Conservation (phyloP, 2,329 filamentous ascomycete species). For the Pyrenochaeta sp. region DNA sequence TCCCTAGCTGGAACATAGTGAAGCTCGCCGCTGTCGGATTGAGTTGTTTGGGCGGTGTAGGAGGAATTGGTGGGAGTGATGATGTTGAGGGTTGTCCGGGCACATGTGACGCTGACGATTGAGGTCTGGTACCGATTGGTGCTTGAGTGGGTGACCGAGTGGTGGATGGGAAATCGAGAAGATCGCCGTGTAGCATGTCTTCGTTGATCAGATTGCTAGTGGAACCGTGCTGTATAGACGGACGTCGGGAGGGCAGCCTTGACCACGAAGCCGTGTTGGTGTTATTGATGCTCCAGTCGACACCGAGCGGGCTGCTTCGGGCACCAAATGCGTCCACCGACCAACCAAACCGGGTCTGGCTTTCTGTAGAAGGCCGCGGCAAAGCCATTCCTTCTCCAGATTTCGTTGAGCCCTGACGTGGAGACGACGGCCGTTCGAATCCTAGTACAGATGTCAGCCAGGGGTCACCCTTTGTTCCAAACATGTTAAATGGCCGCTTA, state of each 20-base stretch:
- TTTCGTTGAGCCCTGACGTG: slow-evolving; percentile 73
- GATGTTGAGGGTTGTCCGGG: slow-evolving; percentile 19
- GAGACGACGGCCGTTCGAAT: slow-evolving; percentile 55
- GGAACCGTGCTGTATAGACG: slow-evolving; percentile 80
- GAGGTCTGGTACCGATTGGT: slow-evolving; percentile 81
- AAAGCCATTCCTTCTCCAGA: slow-evolving; percentile 55
- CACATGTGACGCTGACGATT: slow-evolving; percentile 62
- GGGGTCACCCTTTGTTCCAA: slow-evolving; percentile 61
- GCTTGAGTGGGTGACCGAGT: slow-evolving; percentile 64
- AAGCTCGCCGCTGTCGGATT: slow-evolving; percentile 93
- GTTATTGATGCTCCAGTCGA: slow-evolving; percentile 52
- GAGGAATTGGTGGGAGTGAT: slow-evolving; percentile 41
- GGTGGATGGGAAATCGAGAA: slow-evolving; percentile 58
- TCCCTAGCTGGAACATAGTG: slow-evolving; percentile 56
- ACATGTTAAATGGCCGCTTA: slow-evolving; percentile 60
- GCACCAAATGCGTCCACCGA: slow-evolving; percentile 48
- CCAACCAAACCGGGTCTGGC: slow-evolving; percentile 51
- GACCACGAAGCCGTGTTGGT: slow-evolving; percentile 67
- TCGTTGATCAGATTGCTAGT: slow-evolving; percentile 68
- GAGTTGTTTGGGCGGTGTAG: slow-evolving; percentile 64
- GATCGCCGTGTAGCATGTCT: slow-evolving; percentile 59
- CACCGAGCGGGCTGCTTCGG: slow-evolving; percentile 52
- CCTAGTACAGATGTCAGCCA: slow-evolving; percentile 56
- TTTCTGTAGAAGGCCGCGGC: slow-evolving; percentile 50
- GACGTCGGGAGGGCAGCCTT: slow-evolving; percentile 78